Base-by-base conservation (phyloP, 139 green algal genomes). In the Picochlorum costavermella region DNA sequence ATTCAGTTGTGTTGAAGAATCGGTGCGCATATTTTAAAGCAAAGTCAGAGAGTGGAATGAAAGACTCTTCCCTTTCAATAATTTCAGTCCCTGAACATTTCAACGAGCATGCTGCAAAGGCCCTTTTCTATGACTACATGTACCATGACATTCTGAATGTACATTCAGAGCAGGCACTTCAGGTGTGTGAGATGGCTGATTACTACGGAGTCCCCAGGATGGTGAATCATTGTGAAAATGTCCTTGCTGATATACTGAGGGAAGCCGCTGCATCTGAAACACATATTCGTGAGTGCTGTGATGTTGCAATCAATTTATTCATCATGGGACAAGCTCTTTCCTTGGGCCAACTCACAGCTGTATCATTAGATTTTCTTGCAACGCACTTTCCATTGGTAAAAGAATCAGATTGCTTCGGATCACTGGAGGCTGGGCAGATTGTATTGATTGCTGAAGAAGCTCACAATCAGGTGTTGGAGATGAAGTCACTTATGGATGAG, bases 71-170 rank as follows among this genome's bases (percentile, higher is more conserved):
- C 1, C 46, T 60, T 23, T 37, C 28, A 5, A 30, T 43, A 4
- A 14, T 80, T 16, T 30, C 51, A 14, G 78, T 86, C n/a, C 81
- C 79, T 31, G 81, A 88, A 13, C 65, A 82, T 60, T 86, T 87
- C 49, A 71, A 58, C 9, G 56, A 66, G 30, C 46, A 64, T 3
- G 60, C 71, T 3, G 56, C 84, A 40, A 40, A 40, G 26, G 53
- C 61, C 44, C 51, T 53, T 1, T 78, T 88, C 40, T 43, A 85
- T 64, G 37, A 69, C 26, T 88, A 83, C 56, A 11, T 79, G 45
- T 88, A 88, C 67, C 13, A 68, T 20, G 81, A 85, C 59, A 36
- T 30, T 26, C 20, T 82, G 49, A 40, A 74, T 40, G 60, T 57
- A 14, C 29, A 63, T 36, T 33, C 14, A 16, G 12, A 30, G 4